Evolutionary conservation across 2,329 filamentous ascomycete genomes (phyloP), one percentile per base, ranked within the genome.

Genomic region (Cordyceps militaris): DNA sequence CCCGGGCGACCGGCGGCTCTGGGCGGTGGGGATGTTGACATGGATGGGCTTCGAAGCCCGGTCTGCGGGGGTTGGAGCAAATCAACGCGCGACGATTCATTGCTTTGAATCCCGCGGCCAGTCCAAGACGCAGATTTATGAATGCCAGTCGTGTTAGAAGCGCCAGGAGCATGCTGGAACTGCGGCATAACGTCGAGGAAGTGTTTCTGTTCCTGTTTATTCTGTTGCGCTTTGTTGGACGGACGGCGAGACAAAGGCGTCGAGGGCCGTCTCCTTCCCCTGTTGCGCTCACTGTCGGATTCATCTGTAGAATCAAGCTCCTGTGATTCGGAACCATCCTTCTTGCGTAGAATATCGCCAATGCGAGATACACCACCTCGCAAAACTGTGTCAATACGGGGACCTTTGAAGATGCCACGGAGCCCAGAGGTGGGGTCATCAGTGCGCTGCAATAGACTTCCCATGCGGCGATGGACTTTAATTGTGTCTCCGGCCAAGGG

Each of bases 371-470:
- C 79, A 24, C 81, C 73, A 7, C 76, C 81, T 26, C 80, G 79
- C 46, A 95, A 81, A 30, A 90, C 79, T 30, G 83, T 88, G 60
- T 90, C 88, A 61, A 93, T 84, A 57, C 88, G 80, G 51, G 84
- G 82, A 3, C 85, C 86, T 72, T 91, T 93, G 72, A 96, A 87
- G 49, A 96, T 86, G 7, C 87, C 84, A 43, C 86, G 83, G 16
- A 73, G 51, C 14, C 71, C 67, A 43, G 66, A 57, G 16, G 53
- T 59, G 40, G 65, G 64, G 13, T 74, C 71, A 16, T 73, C 71
- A 1, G 61, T 36, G 24, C 67, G 74, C 19, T 73, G 69, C 23
- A 73, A 76, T n/a, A 79, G 63, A 65, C 80, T 85, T 21, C 76
- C 75, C 26, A 76, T 71, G 46, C 75, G 79, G 60, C 73, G 73